These are phyloP conservation scores for Eutrema japonicum DNA, from an alignment of 345 rosid species.

Conservation along the genomic window DNA sequence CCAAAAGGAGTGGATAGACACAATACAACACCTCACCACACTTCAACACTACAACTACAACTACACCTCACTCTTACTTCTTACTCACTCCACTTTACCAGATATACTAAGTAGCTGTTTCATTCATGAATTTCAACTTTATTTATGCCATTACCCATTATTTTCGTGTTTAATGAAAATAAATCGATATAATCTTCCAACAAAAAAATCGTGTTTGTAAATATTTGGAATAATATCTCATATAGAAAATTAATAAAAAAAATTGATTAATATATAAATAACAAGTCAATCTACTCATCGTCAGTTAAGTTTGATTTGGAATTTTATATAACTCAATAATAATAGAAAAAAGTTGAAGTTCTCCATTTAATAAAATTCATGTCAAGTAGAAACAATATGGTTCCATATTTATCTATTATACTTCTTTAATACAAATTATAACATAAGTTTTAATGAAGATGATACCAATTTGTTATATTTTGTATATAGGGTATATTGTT, in stretches of 20 bases:
- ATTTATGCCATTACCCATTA: conserved; percentile 4
- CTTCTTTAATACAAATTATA: neutral
- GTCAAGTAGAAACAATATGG: neutral
- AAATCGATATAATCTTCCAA: neutral
- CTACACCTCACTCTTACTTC: conserved; percentile 52
- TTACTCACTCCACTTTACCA: conserved; percentile 59
- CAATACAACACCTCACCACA: conserved; percentile 43
- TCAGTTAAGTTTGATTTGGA: no score
- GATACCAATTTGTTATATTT: conserved; percentile 1
- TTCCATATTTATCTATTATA: neutral
- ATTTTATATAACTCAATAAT: no score
- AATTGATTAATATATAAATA: no score
- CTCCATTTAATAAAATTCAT: neutral
- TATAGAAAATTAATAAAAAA: no score
- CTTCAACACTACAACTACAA: conserved; percentile 27
- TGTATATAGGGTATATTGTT: neutral
- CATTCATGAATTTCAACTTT: conserved; percentile 28
- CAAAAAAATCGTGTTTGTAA: no score
- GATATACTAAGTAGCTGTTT: conserved; percentile 39
- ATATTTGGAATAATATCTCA: no score
- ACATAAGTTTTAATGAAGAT: neutral
- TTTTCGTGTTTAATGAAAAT: neutral
- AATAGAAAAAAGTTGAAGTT: no score
- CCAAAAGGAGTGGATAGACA: conserved; percentile 46
- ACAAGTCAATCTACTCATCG: no score